Conservation (phyloP, 2,329 filamentous ascomycete species). For the Penicillium verrucosum region DNA sequence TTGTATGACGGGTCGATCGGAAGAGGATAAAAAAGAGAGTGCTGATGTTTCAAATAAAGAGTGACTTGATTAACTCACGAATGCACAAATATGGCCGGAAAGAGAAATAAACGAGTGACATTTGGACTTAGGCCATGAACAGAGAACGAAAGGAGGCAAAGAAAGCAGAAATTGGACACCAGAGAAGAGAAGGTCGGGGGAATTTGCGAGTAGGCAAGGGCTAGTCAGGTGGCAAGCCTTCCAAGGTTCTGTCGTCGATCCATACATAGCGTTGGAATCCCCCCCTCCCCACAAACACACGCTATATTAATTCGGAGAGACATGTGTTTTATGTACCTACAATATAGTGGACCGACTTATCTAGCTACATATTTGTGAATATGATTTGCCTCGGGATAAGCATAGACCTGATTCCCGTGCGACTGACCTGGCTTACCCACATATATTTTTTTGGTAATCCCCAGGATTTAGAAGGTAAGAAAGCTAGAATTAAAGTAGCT, state of each 20-base stretch:
- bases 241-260: background rate
- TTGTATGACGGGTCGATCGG: background rate
- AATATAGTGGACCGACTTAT: background rate
- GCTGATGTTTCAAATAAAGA: background rate
- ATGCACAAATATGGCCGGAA: background rate
- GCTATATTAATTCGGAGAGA: background rate
- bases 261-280: background rate
- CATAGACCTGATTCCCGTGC: background rate
- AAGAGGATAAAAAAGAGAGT: background rate
- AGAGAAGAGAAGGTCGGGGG: background rate
- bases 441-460: background rate
- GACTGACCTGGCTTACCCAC: background rate
- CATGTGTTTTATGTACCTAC: background rate
- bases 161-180: background rate
- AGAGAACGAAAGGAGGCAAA: background rate
- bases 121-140: background rate
- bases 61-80: background rate
- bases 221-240: conserved; percentile 3
- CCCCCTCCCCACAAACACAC: background rate
- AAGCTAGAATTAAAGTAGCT: background rate
- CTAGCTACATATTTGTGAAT: background rate
- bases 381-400: background rate
- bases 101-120: conserved; percentile 3
- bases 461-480: background rate
- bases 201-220: background rate